Percentiles rank a stretch among this genome's conserved stretches.
Evolutionary conservation across 2,329 filamentous ascomycete genomes (phyloP).

Genomic region (Monascus ruber): DNA sequence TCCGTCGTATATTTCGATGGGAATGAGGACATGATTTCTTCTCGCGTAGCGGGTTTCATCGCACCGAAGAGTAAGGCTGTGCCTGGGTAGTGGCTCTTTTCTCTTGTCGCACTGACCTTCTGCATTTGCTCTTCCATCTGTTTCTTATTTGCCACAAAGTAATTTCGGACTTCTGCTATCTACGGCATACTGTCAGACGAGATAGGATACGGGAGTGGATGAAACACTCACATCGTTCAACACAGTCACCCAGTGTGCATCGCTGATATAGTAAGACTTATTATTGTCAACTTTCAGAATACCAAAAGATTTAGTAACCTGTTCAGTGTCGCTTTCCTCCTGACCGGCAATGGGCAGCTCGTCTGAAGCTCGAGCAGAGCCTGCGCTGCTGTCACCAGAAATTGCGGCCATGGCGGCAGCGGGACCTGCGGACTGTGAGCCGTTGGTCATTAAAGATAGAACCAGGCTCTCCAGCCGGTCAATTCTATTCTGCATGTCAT

Average conservation of each 20-base stretch:
- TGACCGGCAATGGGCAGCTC: slow-evolving; percentile 38
- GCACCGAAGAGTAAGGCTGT: slow-evolving; percentile 71
- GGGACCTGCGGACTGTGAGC: slow-evolving; percentile 50
- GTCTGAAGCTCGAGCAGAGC: slow-evolving; percentile 26
- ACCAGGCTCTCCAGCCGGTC: slow-evolving; percentile 88
- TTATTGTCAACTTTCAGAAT: slow-evolving; percentile 70
- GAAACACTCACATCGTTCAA: slow-evolving; percentile 50
- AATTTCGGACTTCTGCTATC: slow-evolving; percentile 89
- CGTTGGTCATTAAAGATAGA: slow-evolving; percentile 85
- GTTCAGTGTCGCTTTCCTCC: slow-evolving; percentile 57
- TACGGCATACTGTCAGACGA: slow-evolving; percentile 18
- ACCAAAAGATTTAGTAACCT: slow-evolving; percentile 63
- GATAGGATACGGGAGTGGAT: slow-evolving; percentile 1
- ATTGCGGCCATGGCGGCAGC: slow-evolving; percentile 50
- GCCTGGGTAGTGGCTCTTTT: slow-evolving; percentile 43
- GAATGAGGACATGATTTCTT: slow-evolving; percentile 67
- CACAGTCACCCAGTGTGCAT: slow-evolving; percentile 73
- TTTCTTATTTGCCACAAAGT: slow-evolving; percentile 76
- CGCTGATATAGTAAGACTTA: slow-evolving; percentile 70
- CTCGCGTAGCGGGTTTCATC: slow-evolving; percentile 55
- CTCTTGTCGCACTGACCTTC: slow-evolving; percentile 58
- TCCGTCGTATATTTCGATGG: slow-evolving; percentile 76
- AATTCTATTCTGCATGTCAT: slow-evolving; percentile 98
- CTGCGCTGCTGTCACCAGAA: slow-evolving; percentile 29
- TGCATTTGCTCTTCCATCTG: slow-evolving; percentile 75